A percentile compares a stretch with the other conserved stretches of the same genome.
Conservation (phyloP, 352 stramenopile species). For the Phytopythium mirpurense region DNA sequence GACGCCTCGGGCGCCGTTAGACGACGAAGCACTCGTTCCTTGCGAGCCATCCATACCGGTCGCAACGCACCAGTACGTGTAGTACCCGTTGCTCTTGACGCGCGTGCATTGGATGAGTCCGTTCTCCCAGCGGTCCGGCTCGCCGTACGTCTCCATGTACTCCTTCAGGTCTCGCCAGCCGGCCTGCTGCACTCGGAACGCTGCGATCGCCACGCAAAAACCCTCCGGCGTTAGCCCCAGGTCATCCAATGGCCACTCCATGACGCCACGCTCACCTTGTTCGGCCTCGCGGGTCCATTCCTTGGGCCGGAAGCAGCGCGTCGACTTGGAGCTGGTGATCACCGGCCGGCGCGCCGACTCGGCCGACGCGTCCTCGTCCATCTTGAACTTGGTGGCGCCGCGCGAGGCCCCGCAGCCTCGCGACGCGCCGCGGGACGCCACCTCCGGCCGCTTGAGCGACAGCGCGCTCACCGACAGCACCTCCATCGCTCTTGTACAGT, state of each 20-base stretch:
- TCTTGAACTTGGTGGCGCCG: slow-evolving; percentile 36
- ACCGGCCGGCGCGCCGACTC: slow-evolving; percentile 23
- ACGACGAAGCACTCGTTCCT: too few species aligned
- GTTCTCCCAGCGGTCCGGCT: slow-evolving; percentile 71
- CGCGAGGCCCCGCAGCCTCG: slow-evolving; percentile 13
- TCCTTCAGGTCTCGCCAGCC: slow-evolving; percentile 75
- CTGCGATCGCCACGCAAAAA: slow-evolving; percentile 10
- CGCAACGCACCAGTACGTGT: slow-evolving; percentile 62
- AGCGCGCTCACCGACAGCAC: slow-evolving; percentile 32
- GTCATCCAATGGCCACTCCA: too few species aligned
- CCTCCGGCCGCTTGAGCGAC: slow-evolving; percentile 20
- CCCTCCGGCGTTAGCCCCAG: too few species aligned
- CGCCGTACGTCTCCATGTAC: slow-evolving; percentile 73
- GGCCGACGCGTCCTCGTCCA: slow-evolving; percentile 39
- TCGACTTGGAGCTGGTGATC: slow-evolving; percentile 46
- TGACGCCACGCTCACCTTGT: slow-evolving; percentile 28
- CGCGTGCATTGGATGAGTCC: slow-evolving; percentile 73
- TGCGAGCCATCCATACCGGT: neutral
- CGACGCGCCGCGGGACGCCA: slow-evolving; percentile 32
- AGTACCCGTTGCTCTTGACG: slow-evolving; percentile 80
- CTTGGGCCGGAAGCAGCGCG: slow-evolving; percentile 57
- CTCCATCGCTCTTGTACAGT: slow-evolving; percentile 19
- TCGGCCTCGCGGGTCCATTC: slow-evolving; percentile 65
- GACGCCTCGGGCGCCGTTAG: too few species aligned
- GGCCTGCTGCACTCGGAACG: slow-evolving; percentile 68